Evolutionary conservation across 768 basidiomycete species (phyloP), one percentile per base, ranked within the genome.

Genomic region (Pleurotus ostreatus): DNA sequence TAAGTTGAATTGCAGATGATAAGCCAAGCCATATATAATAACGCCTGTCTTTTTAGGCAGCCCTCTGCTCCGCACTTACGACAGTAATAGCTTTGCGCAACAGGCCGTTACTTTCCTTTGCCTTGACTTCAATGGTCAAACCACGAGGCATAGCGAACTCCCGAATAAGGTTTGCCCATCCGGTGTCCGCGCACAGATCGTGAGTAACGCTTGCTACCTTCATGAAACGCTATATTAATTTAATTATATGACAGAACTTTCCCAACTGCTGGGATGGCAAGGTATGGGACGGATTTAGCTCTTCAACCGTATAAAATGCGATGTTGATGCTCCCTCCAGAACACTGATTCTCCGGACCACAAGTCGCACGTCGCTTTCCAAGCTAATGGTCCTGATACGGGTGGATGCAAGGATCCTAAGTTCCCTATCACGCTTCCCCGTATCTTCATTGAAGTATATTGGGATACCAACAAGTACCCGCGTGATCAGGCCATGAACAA

Each of bases 191-290:
- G 71, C 79, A 54, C 78, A 82, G 60, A 70, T 82, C 48, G 79
- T 79, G 61, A 47, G 51, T 34, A 34, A 34, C 9, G 30, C 30
- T 34, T 11, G 30, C 39, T 30, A 9, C 9, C 7, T 11, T 8
- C 9, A 34, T 34, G 8, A 3, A 34, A 34, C 34, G 76, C 70
- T 2, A 2, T 39, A n/a, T 54, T 25, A 46, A 6, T 41, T 23
- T 30, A 25, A 4, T 34, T 46, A 46, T 46, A 44, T 56, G 8
- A 46, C 51, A 81, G 77, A 80, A 79, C 61, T 78, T 80, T 68
- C 77, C 74, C 6, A 80, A 76, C 57, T 82, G 80, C 64, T 82
- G 80, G 80, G 77, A 82, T 61, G 80, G 80, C 58, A 74, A 76
- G 74, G 78, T 78, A 52, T 37, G 60, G 3, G 20, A 15, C 40